phyloP scores from a whole-genome alignment of 768 basidiomycete species.

The Boletus reticuloceps region DNA sequence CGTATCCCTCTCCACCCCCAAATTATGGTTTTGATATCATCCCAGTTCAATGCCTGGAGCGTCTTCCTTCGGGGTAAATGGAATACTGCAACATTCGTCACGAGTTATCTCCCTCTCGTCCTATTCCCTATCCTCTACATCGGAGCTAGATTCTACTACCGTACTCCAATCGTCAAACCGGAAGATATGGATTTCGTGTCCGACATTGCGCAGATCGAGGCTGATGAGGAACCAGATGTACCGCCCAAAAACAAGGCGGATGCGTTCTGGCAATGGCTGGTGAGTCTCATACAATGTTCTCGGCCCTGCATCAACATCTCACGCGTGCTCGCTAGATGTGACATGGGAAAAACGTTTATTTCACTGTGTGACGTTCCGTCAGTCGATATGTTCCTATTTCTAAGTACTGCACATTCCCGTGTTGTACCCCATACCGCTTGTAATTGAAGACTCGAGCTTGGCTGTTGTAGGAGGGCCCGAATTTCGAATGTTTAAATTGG shows the following conservation, averaged over 20 bases:
- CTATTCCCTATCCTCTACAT: conserved; percentile 76
- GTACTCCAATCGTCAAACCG: conserved; percentile 27
- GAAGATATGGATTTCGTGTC: conserved; percentile 84
- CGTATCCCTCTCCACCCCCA: not conserved
- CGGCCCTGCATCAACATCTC: not conserved
- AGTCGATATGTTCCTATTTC: not conserved
- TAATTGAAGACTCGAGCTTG: not conserved
- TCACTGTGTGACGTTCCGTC: no score
- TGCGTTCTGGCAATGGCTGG: conserved; percentile 78
- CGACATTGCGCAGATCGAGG: conserved; percentile 67
- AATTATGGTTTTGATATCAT: conserved; percentile 29
- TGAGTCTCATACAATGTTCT: conserved; percentile 35
- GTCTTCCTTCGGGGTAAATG: conserved; percentile 55
- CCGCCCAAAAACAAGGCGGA: conserved; percentile 67
- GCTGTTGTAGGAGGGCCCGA: not conserved
- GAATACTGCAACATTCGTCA: conserved; percentile 69
- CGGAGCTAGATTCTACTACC: conserved; percentile 48
- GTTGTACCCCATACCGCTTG: conserved; percentile 3
- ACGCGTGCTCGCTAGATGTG: conserved; percentile 18
- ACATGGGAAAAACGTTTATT: not conserved
- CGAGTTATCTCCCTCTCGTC: conserved; percentile 73
- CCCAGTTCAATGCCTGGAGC: conserved; percentile 45
- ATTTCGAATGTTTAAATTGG: conserved; percentile 13
- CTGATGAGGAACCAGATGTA: conserved; percentile 66
- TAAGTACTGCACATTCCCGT: not conserved